These are phyloP conservation scores for Sclerotinia subarctica DNA, from an alignment of 2,329 filamentous ascomycete species.

Conservation along the genomic window DNA sequence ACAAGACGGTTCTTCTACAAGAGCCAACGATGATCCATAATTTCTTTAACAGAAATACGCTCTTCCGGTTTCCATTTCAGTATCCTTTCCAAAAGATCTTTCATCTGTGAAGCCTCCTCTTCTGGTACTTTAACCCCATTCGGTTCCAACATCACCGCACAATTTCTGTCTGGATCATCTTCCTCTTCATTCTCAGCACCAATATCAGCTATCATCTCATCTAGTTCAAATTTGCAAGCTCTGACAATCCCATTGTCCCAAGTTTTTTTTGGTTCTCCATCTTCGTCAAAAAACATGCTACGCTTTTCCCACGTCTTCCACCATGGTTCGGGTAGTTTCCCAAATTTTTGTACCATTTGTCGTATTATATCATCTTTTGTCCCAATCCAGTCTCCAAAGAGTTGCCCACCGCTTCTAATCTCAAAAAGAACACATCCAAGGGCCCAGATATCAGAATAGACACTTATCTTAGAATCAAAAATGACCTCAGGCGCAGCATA, in stretches of 20 bases:
- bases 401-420: conserved; percentile 16
- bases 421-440: conserved; percentile 25
- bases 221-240: neutral
- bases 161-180: neutral
- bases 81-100: conserved; percentile 2
- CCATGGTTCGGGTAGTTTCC: neutral
- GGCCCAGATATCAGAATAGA: conserved; percentile 26
- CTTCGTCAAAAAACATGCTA: neutral
- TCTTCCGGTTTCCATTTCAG: conserved; percentile 11
- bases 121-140: neutral
- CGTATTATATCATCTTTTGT: conserved; percentile 9
- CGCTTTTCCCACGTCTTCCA: neutral
- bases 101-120: neutral
- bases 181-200: neutral
- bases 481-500: conserved; percentile 27
- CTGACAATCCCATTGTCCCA: neutral
- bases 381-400: conserved; percentile 3
- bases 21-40: neutral
- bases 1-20: neutral
- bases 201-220: neutral
- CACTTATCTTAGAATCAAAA: conserved; percentile 19
- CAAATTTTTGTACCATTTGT: neutral
- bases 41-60: conserved; percentile 1
- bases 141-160: conserved; percentile 6
- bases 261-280: neutral